Base-by-base conservation (phyloP, 1,139 yeast genomes). In the Sugiyamaella sp. region DNA sequence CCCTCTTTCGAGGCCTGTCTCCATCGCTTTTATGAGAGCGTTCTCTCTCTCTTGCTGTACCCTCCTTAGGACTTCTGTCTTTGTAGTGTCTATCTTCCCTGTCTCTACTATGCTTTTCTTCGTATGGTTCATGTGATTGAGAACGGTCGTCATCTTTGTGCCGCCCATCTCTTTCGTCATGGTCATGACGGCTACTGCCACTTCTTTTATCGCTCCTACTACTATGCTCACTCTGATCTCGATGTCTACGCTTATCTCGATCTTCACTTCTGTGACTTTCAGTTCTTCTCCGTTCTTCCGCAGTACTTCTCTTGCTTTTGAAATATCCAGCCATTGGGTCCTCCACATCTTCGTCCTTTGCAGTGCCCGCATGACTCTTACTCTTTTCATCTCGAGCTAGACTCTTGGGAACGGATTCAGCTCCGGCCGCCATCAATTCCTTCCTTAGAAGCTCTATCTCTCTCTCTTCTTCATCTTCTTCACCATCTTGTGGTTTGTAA, bases 401-500 rank as follows among this genome's bases (percentile, higher is more conserved):
- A 19, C 29, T 29, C 19, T 43, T 19, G 17, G 10, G 19, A 4
- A 19, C 37, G 17, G 20, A 6, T 8, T 32, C 19, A 24, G 6
- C 40, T 10, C 49, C 52, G 10, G 45, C 38, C 16, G 42, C 41
- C n/a, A 25, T 25, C 20, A 46, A 27, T 32, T 50, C 39, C 38
- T 42, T 49, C 12, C 46, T 27, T 20, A 55, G 37, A 35, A 40
- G 29, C 29, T 46, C 39, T 32, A 46, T 45, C 41, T 55, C 55
- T 32, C 27, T 47, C 16, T 46, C 46, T 17, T 51, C 52, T 17
- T 47, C 54, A 22, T 58, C 62, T 44, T 73, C 77, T 51, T 80
- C 81, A 5, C 76, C 81, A 10, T 76, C 80, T 55, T 79, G 77
- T 38, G 84, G 77, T 57, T 77, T 77, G 66, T 80, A 89, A 60